A percentile compares a stretch with the other conserved stretches of the same genome.
Evolutionary conservation across 257 asterid genomes (phyloP).

Genomic region (Gynochthodes officinalis): DNA sequence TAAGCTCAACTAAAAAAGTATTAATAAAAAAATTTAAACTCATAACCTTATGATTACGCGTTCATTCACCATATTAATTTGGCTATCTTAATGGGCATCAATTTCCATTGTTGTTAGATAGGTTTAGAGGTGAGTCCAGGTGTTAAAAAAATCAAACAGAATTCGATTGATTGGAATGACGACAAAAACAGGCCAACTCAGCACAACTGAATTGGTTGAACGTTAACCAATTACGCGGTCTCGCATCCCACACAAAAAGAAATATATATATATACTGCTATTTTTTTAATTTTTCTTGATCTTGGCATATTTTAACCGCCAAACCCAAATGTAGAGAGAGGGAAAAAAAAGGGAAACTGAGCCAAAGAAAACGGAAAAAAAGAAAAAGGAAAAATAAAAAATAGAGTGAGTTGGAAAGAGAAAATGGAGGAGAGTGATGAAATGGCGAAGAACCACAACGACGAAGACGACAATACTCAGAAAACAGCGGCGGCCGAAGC

Average conservation of each 20-base stretch:
- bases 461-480: not conserved
- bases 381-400: not conserved
- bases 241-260: too few species aligned
- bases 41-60: too few species aligned
- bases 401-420: not conserved
- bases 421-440: not conserved
- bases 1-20: too few species aligned
- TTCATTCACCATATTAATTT: too few species aligned
- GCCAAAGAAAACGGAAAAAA: not conserved
- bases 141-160: too few species aligned
- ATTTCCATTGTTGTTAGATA: too few species aligned
- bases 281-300: not conserved
- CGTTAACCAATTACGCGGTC: too few species aligned
- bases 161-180: not conserved
- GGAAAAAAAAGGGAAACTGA: not conserved
- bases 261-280: too few species aligned
- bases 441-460: not conserved
- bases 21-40: too few species aligned
- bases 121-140: too few species aligned
- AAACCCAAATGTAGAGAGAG: not conserved
- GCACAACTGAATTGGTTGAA: slow-evolving; percentile 3
- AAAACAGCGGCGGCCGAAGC: not conserved
- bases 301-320: not conserved
- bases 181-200: not conserved
- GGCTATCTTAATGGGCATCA: too few species aligned